Conservation (phyloP, 352 stramenopile genomes). For the Thalassiosira ordinaria region DNA sequence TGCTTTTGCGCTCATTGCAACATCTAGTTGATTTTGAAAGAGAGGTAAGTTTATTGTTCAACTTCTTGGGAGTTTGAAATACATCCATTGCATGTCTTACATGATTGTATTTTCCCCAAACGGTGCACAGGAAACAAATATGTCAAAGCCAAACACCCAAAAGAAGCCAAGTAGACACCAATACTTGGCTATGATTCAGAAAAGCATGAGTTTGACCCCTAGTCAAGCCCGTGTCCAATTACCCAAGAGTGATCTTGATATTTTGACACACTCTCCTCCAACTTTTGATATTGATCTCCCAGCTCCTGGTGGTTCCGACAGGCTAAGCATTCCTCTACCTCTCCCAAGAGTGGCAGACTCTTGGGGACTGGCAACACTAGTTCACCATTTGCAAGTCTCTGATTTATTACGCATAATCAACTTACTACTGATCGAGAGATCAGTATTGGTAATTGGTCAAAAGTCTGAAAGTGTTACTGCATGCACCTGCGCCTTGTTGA, state of each 20-base stretch:
- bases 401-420: constrained; percentile 14
- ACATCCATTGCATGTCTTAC: neutral
- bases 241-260: constrained; percentile 10
- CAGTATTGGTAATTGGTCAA: constrained; percentile 23
- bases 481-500: constrained; percentile 20
- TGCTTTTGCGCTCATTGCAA: constrained; percentile 28
- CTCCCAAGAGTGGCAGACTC: constrained; percentile 20
- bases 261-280: neutral
- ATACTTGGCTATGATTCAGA: constrained; percentile 24
- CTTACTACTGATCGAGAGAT: constrained; percentile 32
- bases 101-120: neutral
- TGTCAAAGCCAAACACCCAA: neutral
- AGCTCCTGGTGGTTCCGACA: neutral
- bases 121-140: neutral
- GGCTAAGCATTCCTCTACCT: constrained; percentile 23
- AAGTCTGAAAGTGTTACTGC: constrained; percentile 26
- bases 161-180: constrained; percentile 10
- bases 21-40: constrained; percentile 39
- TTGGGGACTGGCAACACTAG: constrained; percentile 28
- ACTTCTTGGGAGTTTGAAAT: too few relatives aligned
- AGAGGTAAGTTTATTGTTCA: constrained; percentile 13
- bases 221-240: constrained; percentile 2
- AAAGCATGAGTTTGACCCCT: constrained; percentile 4
- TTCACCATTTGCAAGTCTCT: constrained; percentile 13
- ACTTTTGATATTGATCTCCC: constrained; percentile 31